These are phyloP conservation scores for Ophiostoma montium DNA, from an alignment of 2,329 filamentous ascomycete species.

Conservation along the genomic window DNA sequence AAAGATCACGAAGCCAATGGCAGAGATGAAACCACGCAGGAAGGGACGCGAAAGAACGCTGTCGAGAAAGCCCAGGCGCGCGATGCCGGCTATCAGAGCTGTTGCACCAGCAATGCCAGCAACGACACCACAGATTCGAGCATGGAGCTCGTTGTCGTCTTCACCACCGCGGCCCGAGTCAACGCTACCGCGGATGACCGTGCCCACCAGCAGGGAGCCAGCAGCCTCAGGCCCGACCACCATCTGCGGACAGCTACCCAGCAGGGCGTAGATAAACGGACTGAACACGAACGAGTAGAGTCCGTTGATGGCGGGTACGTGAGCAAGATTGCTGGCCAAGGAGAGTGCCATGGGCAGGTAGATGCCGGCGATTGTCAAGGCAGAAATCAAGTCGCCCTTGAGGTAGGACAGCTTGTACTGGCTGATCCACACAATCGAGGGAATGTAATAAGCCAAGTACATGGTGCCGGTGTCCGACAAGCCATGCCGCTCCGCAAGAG, in stretches of 20 bases:
- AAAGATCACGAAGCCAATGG: slow-evolving; percentile 90
- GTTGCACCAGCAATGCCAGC: slow-evolving; percentile 78
- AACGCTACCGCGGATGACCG: slow-evolving; percentile 67
- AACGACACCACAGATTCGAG: slow-evolving; percentile 73
- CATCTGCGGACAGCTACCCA: slow-evolving; percentile 87
- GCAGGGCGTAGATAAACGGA: slow-evolving; percentile 75
- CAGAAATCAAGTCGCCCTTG: slow-evolving; percentile 73
- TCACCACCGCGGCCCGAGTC: slow-evolving; percentile 50
- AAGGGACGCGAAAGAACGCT: slow-evolving; percentile 90
- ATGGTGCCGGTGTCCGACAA: slow-evolving; percentile 60
- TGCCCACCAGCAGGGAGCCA: slow-evolving; percentile 78
- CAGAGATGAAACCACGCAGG: slow-evolving; percentile 87
- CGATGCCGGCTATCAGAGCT: slow-evolving; percentile 75
- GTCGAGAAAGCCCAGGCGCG: slow-evolving; percentile 80
- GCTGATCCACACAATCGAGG: slow-evolving; percentile 76
- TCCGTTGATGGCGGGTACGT: slow-evolving; percentile 85
- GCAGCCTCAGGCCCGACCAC: slow-evolving; percentile 90
- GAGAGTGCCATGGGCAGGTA: slow-evolving; percentile 97
- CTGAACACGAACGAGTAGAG: slow-evolving; percentile 91
- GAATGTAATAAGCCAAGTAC: slow-evolving; percentile 89
- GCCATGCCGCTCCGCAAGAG: slow-evolving; percentile 57
- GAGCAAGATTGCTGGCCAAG: slow-evolving; percentile 79
- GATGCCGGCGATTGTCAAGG: slow-evolving; percentile 93
- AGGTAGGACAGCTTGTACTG: slow-evolving; percentile 77
- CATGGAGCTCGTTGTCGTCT: slow-evolving; percentile 53